A percentile compares a stretch with the other conserved stretches of the same genome.
phyloP scores from a whole-genome alignment of 78 protist species.

The Bigelowiella natans region DNA sequence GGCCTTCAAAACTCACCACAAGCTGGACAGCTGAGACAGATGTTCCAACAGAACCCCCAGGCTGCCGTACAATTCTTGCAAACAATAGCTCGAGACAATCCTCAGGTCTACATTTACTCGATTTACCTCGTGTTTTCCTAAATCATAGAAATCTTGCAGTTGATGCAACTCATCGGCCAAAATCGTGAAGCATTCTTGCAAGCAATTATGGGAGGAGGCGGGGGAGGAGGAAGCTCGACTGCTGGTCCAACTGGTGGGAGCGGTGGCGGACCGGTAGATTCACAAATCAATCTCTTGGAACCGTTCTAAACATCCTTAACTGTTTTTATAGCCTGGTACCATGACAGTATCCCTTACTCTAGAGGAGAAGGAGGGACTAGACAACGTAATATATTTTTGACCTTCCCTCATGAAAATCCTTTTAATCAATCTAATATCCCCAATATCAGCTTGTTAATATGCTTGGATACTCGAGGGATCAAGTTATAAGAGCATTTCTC shows the following conservation, averaged over 20 bases:
- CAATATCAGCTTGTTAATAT: neutral
- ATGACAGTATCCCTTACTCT: neutral
- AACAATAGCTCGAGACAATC: neutral
- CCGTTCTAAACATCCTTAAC: no score
- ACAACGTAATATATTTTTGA: neutral
- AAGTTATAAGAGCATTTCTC: neutral
- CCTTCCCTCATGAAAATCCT: neutral
- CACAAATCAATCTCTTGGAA: neutral
- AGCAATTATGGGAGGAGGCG: neutral
- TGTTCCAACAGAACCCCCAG: neutral
- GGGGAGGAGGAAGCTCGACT: neutral
- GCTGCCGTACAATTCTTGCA: neutral
- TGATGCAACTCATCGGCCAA: neutral
- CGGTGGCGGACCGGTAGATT: neutral
- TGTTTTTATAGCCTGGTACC: neutral
- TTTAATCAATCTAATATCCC: neutral
- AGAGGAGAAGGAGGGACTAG: neutral
- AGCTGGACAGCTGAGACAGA: neutral
- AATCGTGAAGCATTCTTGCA: neutral
- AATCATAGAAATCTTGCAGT: no score
- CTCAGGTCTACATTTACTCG: neutral
- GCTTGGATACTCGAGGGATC: neutral
- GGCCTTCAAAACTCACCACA: neutral
- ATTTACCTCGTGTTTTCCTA: no score
- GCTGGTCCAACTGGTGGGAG: neutral